Evolutionary conservation across 139 green algal species (phyloP), one percentile per base, ranked within the genome.

Genomic region (Chlorella sp.): DNA sequence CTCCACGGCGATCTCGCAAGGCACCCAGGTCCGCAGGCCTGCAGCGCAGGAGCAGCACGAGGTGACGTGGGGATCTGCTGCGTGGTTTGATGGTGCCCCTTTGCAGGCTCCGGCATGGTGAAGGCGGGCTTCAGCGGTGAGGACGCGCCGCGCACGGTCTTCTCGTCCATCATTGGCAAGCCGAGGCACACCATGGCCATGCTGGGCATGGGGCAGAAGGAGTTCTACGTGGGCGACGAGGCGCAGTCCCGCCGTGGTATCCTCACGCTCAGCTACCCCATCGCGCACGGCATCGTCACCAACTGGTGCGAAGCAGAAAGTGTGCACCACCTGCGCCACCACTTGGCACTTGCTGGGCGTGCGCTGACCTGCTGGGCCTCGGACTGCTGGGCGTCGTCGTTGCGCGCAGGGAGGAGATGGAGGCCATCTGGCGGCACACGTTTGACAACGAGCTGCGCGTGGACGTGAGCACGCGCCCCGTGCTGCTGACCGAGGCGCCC

Each of bases 401-500:
- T n/a, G n/a, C n/a, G n/a, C n/a, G 10, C 30, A 66, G 64, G 73
- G 60, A 80, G 35, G 74, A 68, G 35, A 75, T 75, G 80, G 92
- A 97, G 85, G 93, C 95, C 78, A 93, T 98, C 72, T 97, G 93
- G 94, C 90, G 96, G 73, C 91, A 98, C 86, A 98, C 94, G 35
- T 98, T 98, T 68, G 95, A 97, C 86, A 96, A 98, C 72, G 89
- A 98, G 89, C 89, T 98, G 60, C 87, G 93, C 32, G 88, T 97
- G 35, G 92, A 92, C 24, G 86, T 92, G 20, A 87, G 94, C 65
- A 90, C 97, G 81, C 94, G 97, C 70, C 93, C 94, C 31, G 88
- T 98, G 62, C 83, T 98, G 69, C 83, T 98, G 5, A 97, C 93
- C 0, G 93, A 97, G 72, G 89, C 90, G 0, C 82, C 86, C 5